phyloP scores from a whole-genome alignment of 2,329 filamentous ascomycete species.

The Stagonosporopsis chrysanthemi region DNA sequence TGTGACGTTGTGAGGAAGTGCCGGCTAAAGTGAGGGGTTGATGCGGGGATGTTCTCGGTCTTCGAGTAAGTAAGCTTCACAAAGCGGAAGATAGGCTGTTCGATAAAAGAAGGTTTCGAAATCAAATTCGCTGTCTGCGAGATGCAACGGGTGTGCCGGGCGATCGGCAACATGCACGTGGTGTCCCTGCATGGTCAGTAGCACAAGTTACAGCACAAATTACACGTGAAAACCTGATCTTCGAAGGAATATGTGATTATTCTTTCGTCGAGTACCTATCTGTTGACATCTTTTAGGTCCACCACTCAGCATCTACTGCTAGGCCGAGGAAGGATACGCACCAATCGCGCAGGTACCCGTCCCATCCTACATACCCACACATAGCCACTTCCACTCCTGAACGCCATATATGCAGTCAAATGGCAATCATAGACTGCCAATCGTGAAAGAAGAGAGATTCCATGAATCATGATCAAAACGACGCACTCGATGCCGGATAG shows the following conservation, averaged over 20 bases:
- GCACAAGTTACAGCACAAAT: background rate
- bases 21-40: conserved; percentile 13
- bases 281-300: conserved; percentile 11
- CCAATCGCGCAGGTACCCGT: conserved; percentile 12
- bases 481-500: conserved; percentile 7
- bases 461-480: conserved; percentile 13
- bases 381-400: conserved; percentile 4
- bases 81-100: background rate
- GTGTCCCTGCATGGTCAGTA: background rate
- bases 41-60: conserved; percentile 18
- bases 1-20: background rate
- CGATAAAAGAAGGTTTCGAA: background rate
- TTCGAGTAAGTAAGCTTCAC: conserved; percentile 8
- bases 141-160: background rate
- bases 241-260: conserved; percentile 3
- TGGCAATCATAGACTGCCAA: conserved; percentile 9
- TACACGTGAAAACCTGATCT: background rate
- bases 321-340: conserved; percentile 8
- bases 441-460: conserved; percentile 10
- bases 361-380: conserved; percentile 8
- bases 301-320: conserved; percentile 6
- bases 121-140: background rate
- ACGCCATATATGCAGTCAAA: conserved; percentile 21
- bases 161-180: background rate
- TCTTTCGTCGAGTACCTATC: conserved; percentile 3